These are phyloP conservation scores for Beauveria medogensis DNA, from an alignment of 2,329 filamentous ascomycete species.

Conservation along the genomic window DNA sequence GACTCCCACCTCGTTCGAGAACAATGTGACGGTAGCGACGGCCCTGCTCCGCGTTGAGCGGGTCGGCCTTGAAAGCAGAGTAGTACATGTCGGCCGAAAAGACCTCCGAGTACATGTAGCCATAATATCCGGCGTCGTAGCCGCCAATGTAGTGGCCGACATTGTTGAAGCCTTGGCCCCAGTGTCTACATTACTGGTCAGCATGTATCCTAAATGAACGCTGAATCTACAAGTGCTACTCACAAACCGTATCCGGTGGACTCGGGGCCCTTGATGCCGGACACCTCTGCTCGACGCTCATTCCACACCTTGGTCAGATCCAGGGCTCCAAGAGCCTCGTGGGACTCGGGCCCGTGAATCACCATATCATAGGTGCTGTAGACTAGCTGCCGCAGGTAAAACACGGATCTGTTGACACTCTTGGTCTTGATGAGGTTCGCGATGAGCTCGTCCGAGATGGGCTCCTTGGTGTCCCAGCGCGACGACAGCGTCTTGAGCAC, in stretches of 20 bases:
- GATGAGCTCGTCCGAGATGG: conserved; percentile 39
- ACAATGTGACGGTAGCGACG: conserved; percentile 71
- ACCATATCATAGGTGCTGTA: conserved; percentile 60
- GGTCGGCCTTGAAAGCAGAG: conserved; percentile 66
- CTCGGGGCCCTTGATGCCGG: conserved; percentile 67
- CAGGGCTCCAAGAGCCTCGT: conserved; percentile 57
- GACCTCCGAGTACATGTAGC: conserved; percentile 54
- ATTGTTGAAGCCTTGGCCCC: conserved; percentile 71
- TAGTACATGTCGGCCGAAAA: conserved; percentile 86
- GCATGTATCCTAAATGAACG: background rate
- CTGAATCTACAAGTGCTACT: conserved; percentile 18
- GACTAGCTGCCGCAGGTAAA: conserved; percentile 28
- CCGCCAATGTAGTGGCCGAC: conserved; percentile 78
- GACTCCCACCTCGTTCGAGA: conserved; percentile 66
- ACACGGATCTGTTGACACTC: conserved; percentile 40
- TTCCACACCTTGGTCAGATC: conserved; percentile 64
- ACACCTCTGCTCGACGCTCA: conserved; percentile 60
- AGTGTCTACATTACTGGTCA: conserved; percentile 35
- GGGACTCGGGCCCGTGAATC: conserved; percentile 60
- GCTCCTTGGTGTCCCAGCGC: conserved; percentile 34
- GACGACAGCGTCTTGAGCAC: conserved; percentile 33
- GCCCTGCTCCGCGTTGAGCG: conserved; percentile 68
- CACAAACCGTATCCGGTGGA: conserved; percentile 49
- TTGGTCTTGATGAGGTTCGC: conserved; percentile 40
- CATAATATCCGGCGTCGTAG: conserved; percentile 67